Evolutionary conservation across 176 grass and related monocot species (phyloP).

Genomic region (Triticum timopheevii): DNA sequence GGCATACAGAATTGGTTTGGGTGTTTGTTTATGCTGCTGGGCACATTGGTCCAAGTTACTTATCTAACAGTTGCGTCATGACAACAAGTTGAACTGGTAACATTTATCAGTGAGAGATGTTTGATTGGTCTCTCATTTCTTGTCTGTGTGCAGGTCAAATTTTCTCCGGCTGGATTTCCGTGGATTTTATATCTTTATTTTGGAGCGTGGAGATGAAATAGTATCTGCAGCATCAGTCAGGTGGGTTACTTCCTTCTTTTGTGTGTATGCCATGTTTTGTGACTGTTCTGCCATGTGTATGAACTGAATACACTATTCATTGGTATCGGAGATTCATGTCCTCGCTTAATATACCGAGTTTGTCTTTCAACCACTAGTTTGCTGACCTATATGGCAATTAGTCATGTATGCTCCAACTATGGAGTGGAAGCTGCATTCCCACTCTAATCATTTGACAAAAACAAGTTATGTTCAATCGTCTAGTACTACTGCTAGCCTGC

Average conservation of each 20-base stretch:
- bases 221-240: slow-evolving; percentile 91
- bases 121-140: slow-evolving; percentile 25
- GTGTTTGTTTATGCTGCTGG: slow-evolving; percentile 6
- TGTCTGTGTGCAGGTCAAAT: slow-evolving; percentile 71
- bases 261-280: slow-evolving; percentile 11
- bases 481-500: neutral
- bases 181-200: slow-evolving; percentile 84
- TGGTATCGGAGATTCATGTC: neutral
- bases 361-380: slow-evolving; percentile 1
- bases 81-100: neutral
- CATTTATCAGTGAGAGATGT: neutral
- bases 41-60: neutral
- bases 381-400: neutral
- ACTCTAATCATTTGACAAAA: neutral
- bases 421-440: neutral
- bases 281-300: slow-evolving; percentile 7
- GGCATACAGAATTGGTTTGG: neutral
- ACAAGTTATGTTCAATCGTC: neutral
- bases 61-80: slow-evolving; percentile 8
- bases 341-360: slow-evolving; percentile 11
- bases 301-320: neutral
- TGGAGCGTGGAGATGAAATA: slow-evolving; percentile 94
- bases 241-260: slow-evolving; percentile 43
- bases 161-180: slow-evolving; percentile 78
- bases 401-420: slow-evolving; percentile 8